These are phyloP conservation scores for Rosa chinensis DNA, from an alignment of 306 rosid species.

Conservation along the genomic window DNA sequence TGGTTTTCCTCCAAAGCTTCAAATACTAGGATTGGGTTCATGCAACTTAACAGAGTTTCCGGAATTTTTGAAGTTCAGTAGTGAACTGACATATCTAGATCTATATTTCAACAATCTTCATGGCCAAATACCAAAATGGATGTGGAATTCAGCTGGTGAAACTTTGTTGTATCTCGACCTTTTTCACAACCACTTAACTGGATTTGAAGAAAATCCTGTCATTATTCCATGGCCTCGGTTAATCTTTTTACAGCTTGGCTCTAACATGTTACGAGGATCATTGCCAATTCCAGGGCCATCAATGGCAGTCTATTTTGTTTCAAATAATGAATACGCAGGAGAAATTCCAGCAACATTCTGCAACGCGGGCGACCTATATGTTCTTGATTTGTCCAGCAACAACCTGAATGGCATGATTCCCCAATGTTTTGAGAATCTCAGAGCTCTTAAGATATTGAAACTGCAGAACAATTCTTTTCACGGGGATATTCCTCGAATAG, in stretches of 20 bases:
- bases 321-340: background rate
- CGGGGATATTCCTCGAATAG: constrained; percentile 1
- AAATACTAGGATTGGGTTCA: background rate
- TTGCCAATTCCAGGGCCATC: constrained; percentile 17
- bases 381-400: constrained; percentile 19
- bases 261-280: constrained; percentile 12
- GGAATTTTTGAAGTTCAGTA: constrained; percentile 25
- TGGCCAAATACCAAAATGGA: constrained; percentile 42
- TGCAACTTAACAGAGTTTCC: constrained; percentile 30
- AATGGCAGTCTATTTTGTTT: accelerated
- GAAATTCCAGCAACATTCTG: constrained; percentile 20
- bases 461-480: constrained; percentile 7
- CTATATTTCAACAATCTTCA: constrained; percentile 34
- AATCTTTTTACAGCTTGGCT: background rate
- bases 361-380: background rate
- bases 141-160: constrained; percentile 22
- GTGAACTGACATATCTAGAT: background rate
- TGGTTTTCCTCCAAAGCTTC: background rate
- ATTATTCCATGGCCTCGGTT: constrained; percentile 5
- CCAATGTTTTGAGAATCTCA: constrained; percentile 8
- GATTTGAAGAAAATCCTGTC: constrained; percentile 9
- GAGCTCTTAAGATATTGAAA: background rate
- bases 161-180: background rate
- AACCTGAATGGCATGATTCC: constrained; percentile 22
- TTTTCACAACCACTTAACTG: constrained; percentile 6